Percentiles rank a stretch among this genome's conserved stretches.
Evolutionary conservation across 139 green algal species (phyloP).

Genomic region (Trebouxia sp.): DNA sequence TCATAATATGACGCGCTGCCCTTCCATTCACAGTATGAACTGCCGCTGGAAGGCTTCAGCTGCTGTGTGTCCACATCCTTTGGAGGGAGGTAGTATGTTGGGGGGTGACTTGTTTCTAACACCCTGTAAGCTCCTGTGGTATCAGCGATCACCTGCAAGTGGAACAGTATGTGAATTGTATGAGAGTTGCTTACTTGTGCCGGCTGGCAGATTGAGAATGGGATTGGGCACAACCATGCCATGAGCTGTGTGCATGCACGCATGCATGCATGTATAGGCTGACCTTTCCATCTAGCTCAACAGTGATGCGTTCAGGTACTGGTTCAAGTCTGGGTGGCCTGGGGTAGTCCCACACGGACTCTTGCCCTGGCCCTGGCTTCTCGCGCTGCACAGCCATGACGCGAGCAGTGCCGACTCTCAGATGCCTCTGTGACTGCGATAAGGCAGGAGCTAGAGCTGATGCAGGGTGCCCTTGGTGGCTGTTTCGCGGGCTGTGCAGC

Average conservation of each 20-base stretch:
- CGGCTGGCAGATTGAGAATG: too few species aligned
- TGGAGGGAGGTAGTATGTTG: constrained; percentile 43
- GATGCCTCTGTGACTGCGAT: neutral
- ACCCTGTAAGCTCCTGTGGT: constrained; percentile 14
- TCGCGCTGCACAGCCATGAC: neutral
- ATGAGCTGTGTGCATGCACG: neutral
- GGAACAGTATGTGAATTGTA: neutral
- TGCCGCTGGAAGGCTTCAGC: constrained; percentile 18
- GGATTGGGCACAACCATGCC: neutral
- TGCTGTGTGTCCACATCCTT: constrained; percentile 1
- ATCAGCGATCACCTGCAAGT: constrained; percentile 1
- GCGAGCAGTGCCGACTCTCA: too few species aligned
- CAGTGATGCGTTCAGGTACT: neutral
- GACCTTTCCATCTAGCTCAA: constrained; percentile 21
- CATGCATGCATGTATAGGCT: neutral
- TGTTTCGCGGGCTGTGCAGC: too few species aligned
- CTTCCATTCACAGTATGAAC: constrained; percentile 63
- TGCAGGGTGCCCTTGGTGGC: too few species aligned
- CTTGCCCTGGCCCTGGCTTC: constrained; percentile 15
- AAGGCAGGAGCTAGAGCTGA: too few species aligned
- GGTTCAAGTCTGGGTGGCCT: constrained; percentile 3
- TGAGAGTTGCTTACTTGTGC: too few species aligned
- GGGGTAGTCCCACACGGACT: constrained; percentile 25
- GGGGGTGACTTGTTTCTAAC: constrained; percentile 20
- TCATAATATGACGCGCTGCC: constrained; percentile 33